phyloP scores from a whole-genome alignment of 495 filamentous ascomycete species.

The Lophiotrema nucula region DNA sequence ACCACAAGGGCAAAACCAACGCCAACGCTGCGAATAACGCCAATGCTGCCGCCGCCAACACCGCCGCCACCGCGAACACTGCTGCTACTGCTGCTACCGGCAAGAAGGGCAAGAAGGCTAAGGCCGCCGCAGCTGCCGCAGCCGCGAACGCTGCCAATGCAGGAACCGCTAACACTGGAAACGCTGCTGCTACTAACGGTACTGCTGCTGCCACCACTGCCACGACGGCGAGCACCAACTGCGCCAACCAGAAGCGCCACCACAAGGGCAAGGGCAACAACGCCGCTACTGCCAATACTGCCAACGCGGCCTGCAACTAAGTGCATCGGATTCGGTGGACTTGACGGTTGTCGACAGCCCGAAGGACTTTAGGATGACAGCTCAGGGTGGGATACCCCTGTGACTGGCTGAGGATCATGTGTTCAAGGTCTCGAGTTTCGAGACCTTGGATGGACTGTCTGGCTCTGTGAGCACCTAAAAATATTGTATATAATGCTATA shows the following conservation, averaged over 20 bases:
- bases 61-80: neutral
- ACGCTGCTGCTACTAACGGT: neutral
- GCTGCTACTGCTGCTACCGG: neutral
- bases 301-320: too few relatives aligned
- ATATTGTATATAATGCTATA: too few relatives aligned
- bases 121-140: neutral
- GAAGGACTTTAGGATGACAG: too few relatives aligned
- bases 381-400: too few relatives aligned
- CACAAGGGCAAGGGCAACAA: neutral
- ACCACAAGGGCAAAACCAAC: neutral
- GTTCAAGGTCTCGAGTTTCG: too few relatives aligned
- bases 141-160: neutral
- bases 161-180: neutral
- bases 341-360: too few relatives aligned
- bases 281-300: neutral
- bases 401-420: too few relatives aligned
- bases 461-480: too few relatives aligned
- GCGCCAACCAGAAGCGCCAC: neutral
- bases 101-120: neutral
- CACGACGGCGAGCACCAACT: too few relatives aligned
- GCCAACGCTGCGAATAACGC: neutral
- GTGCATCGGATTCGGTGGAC: too few relatives aligned
- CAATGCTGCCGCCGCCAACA: neutral
- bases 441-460: too few relatives aligned
- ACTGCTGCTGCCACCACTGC: neutral